Base-by-base conservation (phyloP, 1,284 basidiomycete genomes). In the Naganishia sp. region DNA sequence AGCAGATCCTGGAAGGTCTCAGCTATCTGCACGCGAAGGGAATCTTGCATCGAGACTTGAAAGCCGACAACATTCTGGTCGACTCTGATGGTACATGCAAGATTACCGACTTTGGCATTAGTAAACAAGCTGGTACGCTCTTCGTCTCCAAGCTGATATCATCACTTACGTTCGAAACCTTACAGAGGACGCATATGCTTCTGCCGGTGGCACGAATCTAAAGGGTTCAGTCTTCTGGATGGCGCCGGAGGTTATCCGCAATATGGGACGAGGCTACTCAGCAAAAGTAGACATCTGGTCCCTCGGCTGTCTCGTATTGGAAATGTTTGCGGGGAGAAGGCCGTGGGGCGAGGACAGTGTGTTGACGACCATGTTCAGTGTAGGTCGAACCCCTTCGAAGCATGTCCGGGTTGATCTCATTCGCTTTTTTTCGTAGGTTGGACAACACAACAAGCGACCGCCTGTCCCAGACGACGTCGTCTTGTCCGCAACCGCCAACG, bases 171-270 rank as follows among this genome's bases (percentile, higher is more conserved):
- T 9, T 61, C 11, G 11, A 11, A 39, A 11, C 4, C 9, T 56
- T 10, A 5, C 87, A 64, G 86, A 87, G 67, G 91, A 95, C 72
- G 90, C 94, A 68, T 87, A 93, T 73, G 87, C 88, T 72, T 89
- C 90, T 69, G 84, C 86, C 66, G 89, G 86, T 31, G 88, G 85
- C 66, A 94, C 92, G 2, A 90, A 91, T 56, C 90, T 99, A 88
- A 91, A 94, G 79, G 96, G 96, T 21, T 94, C 92, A 18, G 90
- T 98, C 55, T 99, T 97, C 79, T 99, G 96, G 92, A 99, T 99
- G 95, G 95, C 96, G 7, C 96, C 95, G 1, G 95, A 99, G 81
- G 92, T 99, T 68, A 86, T 90, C 69, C 74, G 74, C 52, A 64
- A 70, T 28, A 87, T 88, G 43, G 86, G 90, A 74, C 87, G 88